These are phyloP conservation scores for Bacidia rubella DNA, from an alignment of 495 filamentous ascomycete species.

Conservation along the genomic window DNA sequence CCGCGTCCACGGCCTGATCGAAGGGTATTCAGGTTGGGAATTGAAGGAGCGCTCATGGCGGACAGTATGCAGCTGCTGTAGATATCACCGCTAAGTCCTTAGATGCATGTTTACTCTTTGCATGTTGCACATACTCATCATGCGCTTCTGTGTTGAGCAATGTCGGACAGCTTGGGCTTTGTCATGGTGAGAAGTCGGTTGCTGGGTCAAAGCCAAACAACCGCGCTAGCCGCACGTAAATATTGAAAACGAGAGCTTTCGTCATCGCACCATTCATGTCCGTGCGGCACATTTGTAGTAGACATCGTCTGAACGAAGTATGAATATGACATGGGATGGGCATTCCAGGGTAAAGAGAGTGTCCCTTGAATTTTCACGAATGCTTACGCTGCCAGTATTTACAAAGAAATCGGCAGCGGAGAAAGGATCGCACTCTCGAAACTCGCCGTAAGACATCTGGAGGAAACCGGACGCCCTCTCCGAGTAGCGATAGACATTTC, in stretches of 20 bases:
- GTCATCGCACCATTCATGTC: too few relatives aligned
- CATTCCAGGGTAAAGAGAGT: conserved; percentile 41
- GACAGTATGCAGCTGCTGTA: too few relatives aligned
- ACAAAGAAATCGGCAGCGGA: conserved; percentile 74
- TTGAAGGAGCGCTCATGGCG: conserved; percentile 59
- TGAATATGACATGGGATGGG: conserved; percentile 31
- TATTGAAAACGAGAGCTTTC: not conserved
- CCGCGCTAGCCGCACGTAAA: not conserved
- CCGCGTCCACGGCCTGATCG: conserved; percentile 29
- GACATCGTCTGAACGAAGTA: too few relatives aligned
- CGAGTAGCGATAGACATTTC: conserved; percentile 88
- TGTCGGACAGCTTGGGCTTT: too few relatives aligned
- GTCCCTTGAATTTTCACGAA: not conserved
- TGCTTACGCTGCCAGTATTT: conserved; percentile 47
- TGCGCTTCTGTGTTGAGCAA: too few relatives aligned
- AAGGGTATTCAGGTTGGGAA: conserved; percentile 62
- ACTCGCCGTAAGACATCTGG: conserved; percentile 61
- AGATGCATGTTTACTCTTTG: too few relatives aligned
- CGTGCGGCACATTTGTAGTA: too few relatives aligned
- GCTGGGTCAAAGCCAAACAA: not conserved
- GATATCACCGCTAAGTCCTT: too few relatives aligned
- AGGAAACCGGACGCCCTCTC: conserved; percentile 55
- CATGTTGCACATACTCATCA: too few relatives aligned
- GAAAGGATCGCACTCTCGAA: conserved; percentile 72
- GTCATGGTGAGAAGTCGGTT: too few relatives aligned